Conservation (phyloP, 78 protist genomes). For the Monocercomonoides exilis region DNA sequence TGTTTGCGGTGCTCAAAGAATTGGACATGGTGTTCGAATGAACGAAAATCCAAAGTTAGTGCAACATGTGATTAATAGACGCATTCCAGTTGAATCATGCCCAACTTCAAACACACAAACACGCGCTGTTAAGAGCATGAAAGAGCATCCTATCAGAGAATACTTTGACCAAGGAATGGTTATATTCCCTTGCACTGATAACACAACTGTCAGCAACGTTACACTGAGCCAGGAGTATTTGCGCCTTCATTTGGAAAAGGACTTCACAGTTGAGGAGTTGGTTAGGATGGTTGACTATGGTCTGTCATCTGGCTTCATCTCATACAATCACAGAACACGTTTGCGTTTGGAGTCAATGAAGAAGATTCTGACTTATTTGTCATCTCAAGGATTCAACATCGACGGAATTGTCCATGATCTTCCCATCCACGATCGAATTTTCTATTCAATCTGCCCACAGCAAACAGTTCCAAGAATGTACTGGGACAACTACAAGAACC, state of each 20-base stretch:
- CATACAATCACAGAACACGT: neutral
- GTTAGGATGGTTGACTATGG: conserved; percentile 55
- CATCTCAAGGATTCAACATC: conserved; percentile 29
- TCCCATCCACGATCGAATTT: conserved; percentile 21
- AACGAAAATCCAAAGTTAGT: conserved; percentile 24
- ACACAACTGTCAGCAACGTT: conserved; percentile 24
- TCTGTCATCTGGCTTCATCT: conserved; percentile 36
- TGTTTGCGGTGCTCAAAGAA: conserved; percentile 65
- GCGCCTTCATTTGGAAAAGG: conserved; percentile 27
- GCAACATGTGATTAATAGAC: neutral
- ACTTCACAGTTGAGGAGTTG: conserved; percentile 46
- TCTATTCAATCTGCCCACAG: conserved; percentile 15
- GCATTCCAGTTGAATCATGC: conserved; percentile 45
- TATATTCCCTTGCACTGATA: conserved; percentile 56
- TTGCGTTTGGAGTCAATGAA: conserved; percentile 38
- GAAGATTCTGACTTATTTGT: conserved; percentile 20
- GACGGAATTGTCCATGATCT: neutral
- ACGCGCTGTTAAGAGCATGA: conserved; percentile 33
- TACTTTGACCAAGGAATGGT: conserved; percentile 54
- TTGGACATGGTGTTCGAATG: conserved; percentile 66
- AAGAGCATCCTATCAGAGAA: conserved; percentile 53
- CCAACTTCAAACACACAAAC: conserved; percentile 65
- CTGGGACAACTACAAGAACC: neutral
- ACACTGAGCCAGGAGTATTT: conserved; percentile 35
- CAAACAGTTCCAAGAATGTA: neutral